Evolutionary conservation across 1,284 basidiomycete genomes (phyloP).

Genomic region (Sanghuangporus baumii): DNA sequence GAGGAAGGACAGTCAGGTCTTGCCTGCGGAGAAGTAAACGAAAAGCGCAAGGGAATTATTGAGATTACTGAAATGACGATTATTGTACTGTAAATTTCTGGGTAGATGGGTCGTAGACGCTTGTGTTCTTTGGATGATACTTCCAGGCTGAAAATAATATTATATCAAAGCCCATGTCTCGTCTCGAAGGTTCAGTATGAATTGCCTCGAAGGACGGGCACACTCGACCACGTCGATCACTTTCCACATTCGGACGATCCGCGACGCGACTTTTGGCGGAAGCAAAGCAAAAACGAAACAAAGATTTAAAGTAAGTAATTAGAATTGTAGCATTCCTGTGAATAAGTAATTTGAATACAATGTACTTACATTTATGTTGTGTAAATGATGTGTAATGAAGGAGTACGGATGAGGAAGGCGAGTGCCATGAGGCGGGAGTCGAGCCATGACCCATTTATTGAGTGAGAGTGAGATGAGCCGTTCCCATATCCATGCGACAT

Average conservation of each 20-base stretch:
- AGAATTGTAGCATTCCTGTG: background rate
- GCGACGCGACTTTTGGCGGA: background rate
- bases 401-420: background rate
- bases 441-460: too few species aligned
- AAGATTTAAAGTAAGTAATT: background rate
- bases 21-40: background rate
- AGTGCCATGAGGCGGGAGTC: background rate
- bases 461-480: background rate
- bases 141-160: too few species aligned
- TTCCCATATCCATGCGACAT: background rate
- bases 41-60: background rate
- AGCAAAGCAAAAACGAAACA: background rate
- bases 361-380: background rate
- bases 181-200: too few species aligned
- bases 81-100: too few species aligned
- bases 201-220: too few species aligned
- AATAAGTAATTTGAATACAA: background rate
- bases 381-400: background rate
- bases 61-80: background rate
- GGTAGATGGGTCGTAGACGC: too few species aligned
- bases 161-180: too few species aligned
- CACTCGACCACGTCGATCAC: too few species aligned
- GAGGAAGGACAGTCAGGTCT: conserved; percentile 7
- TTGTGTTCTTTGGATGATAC: too few species aligned
- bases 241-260: background rate